phyloP scores from a whole-genome alignment of 495 filamentous ascomycete species.

The Pyrenopolyporus hunteri region DNA sequence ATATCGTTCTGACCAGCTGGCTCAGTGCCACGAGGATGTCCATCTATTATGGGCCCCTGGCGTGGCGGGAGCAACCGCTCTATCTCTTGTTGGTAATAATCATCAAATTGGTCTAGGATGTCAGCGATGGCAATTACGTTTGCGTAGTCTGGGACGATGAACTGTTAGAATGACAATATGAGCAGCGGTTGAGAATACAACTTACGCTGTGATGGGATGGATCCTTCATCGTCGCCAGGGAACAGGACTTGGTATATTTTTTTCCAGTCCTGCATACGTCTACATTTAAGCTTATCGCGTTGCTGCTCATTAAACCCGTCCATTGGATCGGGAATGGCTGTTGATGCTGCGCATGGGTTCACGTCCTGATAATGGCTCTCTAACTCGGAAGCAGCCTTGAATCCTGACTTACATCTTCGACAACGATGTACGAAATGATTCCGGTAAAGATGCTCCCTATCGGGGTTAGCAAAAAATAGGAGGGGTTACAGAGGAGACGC shows the following conservation, averaged over 20 bases:
- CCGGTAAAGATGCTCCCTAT: neutral
- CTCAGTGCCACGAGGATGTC: neutral
- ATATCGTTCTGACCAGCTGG: neutral
- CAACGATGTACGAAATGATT: neutral
- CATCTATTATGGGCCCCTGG: neutral
- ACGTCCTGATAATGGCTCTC: neutral
- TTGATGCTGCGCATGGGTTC: neutral
- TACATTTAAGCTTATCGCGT: neutral
- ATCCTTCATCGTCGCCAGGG: neutral
- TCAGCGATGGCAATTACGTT: neutral
- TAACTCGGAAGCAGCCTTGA: neutral
- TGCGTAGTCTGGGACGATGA: neutral
- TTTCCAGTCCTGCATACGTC: slow-evolving; percentile 1
- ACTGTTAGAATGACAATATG: neutral
- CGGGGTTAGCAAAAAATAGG: neutral
- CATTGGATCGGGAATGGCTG: neutral
- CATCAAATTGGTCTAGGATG: slow-evolving; percentile 2
- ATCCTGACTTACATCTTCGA: neutral
- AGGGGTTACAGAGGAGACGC: neutral
- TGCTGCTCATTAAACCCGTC: neutral
- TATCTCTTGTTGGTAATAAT: neutral
- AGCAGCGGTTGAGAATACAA: no score
- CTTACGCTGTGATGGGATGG: slow-evolving; percentile 3
- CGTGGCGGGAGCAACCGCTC: neutral
- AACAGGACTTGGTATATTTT: neutral